These are phyloP conservation scores for Penicillium psychrosexuale DNA, from an alignment of 2,329 filamentous ascomycete genomes.

Conservation along the genomic window DNA sequence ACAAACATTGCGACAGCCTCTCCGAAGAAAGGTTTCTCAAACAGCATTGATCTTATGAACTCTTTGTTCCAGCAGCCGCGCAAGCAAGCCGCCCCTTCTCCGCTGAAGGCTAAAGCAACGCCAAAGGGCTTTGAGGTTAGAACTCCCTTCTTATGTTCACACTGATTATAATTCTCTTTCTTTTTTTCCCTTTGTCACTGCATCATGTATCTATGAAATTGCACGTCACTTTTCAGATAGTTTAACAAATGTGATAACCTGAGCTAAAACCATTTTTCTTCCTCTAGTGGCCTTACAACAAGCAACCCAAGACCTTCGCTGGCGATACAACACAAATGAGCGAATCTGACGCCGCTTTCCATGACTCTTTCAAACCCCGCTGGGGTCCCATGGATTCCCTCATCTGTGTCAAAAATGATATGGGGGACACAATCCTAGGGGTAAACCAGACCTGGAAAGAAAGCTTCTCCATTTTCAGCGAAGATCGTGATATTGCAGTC, in stretches of 20 bases:
- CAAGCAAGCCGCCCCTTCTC: conserved; percentile 45
- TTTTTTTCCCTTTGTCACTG: conserved; percentile 45
- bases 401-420: conserved; percentile 57
- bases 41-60: conserved; percentile 94
- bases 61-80: conserved; percentile 75
- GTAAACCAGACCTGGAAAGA: conserved; percentile 50
- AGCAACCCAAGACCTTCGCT: conserved; percentile 67
- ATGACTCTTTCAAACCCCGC: conserved; percentile 70
- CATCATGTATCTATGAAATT: conserved; percentile 22
- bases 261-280: conserved; percentile 38
- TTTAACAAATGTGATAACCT: conserved; percentile 38
- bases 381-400: conserved; percentile 76
- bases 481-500: conserved; percentile 33
- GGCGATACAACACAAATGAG: conserved; percentile 61
- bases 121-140: conserved; percentile 83
- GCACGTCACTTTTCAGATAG: conserved; percentile 24
- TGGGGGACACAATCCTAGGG: conserved; percentile 19
- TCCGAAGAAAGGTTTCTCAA: conserved; percentile 66
- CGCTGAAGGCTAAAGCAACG: conserved; percentile 55
- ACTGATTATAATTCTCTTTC: conserved; percentile 34
- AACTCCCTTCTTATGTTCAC: conserved; percentile 42
- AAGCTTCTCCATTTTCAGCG: conserved; percentile 47
- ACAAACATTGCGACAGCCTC: conserved; percentile 21
- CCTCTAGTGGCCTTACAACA: conserved; percentile 79
- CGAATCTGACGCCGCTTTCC: conserved; percentile 64